Conservation (phyloP, 371 early-diverging fungal genomes). For the Vittaforma corneae region DNA sequence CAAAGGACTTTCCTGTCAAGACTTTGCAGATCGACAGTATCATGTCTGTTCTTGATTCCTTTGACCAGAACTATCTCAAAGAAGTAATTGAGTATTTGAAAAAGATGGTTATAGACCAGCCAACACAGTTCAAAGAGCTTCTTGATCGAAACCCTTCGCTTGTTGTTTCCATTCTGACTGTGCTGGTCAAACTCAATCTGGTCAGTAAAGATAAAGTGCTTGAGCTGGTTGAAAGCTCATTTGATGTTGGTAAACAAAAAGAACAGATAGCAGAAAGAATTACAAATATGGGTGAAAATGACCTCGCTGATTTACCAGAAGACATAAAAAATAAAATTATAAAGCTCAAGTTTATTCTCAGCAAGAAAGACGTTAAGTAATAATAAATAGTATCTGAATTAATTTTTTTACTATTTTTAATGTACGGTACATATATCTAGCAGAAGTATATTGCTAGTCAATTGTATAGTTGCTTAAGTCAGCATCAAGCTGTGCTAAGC, state of each 20-base stretch:
- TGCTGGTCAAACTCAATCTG: conserved; percentile 46
- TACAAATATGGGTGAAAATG: conserved; percentile 49
- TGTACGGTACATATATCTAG: too few species aligned
- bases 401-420: conserved; percentile 5
- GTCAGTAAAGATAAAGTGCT: conserved; percentile 34
- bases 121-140: conserved; percentile 53
- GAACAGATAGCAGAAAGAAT: conserved; percentile 56
- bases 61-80: conserved; percentile 54
- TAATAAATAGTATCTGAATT: neutral
- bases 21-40: conserved; percentile 49
- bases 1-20: conserved; percentile 22
- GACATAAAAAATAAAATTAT: conserved; percentile 47
- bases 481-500: too few species aligned
- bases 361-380: conserved; percentile 29
- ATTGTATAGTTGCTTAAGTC: too few species aligned
- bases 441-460: too few species aligned
- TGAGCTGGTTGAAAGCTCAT: conserved; percentile 45
- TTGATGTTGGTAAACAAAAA: conserved; percentile 48
- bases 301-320: conserved; percentile 41
- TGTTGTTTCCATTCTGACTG: conserved; percentile 48
- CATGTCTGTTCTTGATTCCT: conserved; percentile 44
- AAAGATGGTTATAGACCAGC: conserved; percentile 55
- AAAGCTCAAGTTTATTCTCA: conserved; percentile 37
- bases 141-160: conserved; percentile 49
- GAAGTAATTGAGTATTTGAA: conserved; percentile 57